Percentiles rank a stretch among this genome's conserved stretches.
Conservation (phyloP, 805 yeast genomes). For the Yarrowia sp. region DNA sequence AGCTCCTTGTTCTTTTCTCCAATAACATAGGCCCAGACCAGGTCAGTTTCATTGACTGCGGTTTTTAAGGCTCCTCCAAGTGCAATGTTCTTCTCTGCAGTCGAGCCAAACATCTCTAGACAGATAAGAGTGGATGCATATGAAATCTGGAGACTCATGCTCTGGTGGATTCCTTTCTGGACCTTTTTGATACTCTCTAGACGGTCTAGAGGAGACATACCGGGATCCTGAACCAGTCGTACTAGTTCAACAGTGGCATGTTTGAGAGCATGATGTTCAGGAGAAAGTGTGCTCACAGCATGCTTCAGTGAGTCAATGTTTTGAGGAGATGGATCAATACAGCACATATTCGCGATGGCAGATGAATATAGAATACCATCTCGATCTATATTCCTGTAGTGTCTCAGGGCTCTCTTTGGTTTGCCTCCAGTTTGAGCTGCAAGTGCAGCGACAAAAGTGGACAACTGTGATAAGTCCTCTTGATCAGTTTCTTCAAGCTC, state of each 20-base stretch:
- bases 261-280: neutral
- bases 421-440: neutral
- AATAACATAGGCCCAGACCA: neutral
- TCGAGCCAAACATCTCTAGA: neutral
- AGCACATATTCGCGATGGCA: neutral
- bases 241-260: neutral
- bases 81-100: neutral
- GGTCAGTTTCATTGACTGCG: neutral
- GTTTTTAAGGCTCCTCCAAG: neutral
- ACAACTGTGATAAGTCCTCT: neutral
- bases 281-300: neutral
- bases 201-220: neutral
- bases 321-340: neutral
- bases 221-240: neutral
- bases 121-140: neutral
- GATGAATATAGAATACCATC: neutral
- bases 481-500: neutral
- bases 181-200: neutral
- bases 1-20: neutral
- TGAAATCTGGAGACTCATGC: neutral
- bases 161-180: neutral
- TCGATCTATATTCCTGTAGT: neutral
- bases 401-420: neutral
- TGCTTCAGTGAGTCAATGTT: neutral
- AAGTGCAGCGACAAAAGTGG: neutral